Conservation (phyloP, 208 protist genomes). For the Leishmania lainsoni region DNA sequence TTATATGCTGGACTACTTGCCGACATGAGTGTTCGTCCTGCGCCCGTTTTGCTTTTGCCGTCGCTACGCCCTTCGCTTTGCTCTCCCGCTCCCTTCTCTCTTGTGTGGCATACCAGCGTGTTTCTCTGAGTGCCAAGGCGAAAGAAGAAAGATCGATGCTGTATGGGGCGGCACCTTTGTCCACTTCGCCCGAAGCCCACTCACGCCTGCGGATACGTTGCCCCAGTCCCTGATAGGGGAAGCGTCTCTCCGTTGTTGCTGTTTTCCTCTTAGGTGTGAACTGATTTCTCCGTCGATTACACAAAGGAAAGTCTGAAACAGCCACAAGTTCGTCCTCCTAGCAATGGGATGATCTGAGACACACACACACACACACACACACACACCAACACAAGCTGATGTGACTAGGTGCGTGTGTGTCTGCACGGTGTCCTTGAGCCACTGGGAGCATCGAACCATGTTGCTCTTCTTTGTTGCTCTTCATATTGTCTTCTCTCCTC, state of each 20-base stretch:
- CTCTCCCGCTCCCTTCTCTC: too few species aligned
- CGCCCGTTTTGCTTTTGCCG: too few species aligned
- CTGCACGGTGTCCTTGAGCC: not conserved
- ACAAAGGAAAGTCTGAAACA: not conserved
- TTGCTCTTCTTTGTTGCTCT: not conserved
- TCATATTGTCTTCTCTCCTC: not conserved
- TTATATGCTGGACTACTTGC: too few species aligned
- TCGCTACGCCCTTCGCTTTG: too few species aligned
- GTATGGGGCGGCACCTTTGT: not conserved
- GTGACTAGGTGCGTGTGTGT: not conserved
- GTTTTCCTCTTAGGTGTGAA: not conserved
- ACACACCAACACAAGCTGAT: not conserved
- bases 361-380: slow-evolving; percentile 1
- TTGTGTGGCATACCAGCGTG: too few species aligned
- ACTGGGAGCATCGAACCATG: not conserved
- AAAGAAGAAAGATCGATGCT: not conserved
- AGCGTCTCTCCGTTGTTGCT: not conserved
- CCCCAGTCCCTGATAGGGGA: not conserved
- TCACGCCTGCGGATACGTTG: not conserved
- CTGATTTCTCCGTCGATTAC: not conserved
- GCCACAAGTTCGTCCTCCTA: not conserved
- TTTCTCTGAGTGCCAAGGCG: not conserved
- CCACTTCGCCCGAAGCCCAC: not conserved
- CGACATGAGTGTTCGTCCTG: too few species aligned
- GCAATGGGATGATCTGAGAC: not conserved